Evolutionary conservation across 2,329 filamentous ascomycete species (phyloP).

Genomic region (Claviceps cyperi): DNA sequence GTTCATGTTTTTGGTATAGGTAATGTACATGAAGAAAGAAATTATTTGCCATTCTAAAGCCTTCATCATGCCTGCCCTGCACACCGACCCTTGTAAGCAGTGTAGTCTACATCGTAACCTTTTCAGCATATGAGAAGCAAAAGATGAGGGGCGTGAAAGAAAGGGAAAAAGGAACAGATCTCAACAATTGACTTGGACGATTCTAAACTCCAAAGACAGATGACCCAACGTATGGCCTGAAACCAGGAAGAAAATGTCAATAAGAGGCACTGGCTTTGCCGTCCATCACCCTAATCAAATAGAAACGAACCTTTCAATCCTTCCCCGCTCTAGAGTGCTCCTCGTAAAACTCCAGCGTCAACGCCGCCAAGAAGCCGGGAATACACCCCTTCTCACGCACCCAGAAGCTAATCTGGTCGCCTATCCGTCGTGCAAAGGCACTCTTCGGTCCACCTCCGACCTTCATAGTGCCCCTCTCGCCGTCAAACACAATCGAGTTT

Average conservation of each 20-base stretch:
- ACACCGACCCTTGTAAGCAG: background rate
- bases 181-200: too few relatives aligned
- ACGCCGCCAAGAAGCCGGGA: slow-evolving; percentile 77
- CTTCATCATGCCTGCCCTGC: background rate
- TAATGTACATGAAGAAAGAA: background rate
- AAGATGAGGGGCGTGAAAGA: background rate
- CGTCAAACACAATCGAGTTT: slow-evolving; percentile 72
- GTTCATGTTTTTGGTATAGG: background rate
- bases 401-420: slow-evolving; percentile 85
- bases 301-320: background rate
- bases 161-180: background rate
- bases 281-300: background rate
- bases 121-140: background rate
- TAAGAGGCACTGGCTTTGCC: background rate
- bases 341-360: slow-evolving; percentile 90
- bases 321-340: slow-evolving; percentile 26
- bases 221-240: too few relatives aligned
- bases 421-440: slow-evolving; percentile 72
- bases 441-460: slow-evolving; percentile 80
- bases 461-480: slow-evolving; percentile 95
- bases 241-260: background rate
- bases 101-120: background rate
- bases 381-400: slow-evolving; percentile 88
- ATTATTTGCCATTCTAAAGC: background rate
- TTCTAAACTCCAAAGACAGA: background rate